Percentiles rank a stretch among this genome's conserved stretches.
Conservation (phyloP, 768 basidiomycete genomes). For the Mycena floridula region DNA sequence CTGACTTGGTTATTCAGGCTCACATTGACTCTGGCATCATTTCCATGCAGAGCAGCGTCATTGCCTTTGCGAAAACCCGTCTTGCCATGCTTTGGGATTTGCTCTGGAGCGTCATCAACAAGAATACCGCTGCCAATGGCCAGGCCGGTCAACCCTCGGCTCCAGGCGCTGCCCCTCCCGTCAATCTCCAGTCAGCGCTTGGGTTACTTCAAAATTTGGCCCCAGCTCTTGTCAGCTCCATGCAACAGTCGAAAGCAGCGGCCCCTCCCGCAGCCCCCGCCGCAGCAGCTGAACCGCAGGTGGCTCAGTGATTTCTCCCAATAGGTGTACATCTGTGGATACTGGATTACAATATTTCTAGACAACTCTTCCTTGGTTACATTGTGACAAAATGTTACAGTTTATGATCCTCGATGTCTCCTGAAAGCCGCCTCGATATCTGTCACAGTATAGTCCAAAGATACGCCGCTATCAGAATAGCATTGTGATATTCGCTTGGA, state of each 20-base stretch:
- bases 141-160: slow-evolving; percentile 16
- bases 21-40: slow-evolving; percentile 55
- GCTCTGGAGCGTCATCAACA: slow-evolving; percentile 37
- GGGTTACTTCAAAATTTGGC: slow-evolving; percentile 36
- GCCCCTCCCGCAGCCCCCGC: slow-evolving; percentile 5
- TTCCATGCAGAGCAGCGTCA: slow-evolving; percentile 43
- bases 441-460: slow-evolving; percentile 63
- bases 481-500: slow-evolving; percentile 65
- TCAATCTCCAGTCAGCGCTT: slow-evolving; percentile 19
- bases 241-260: slow-evolving; percentile 12
- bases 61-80: slow-evolving; percentile 52
- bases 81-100: slow-evolving; percentile 42
- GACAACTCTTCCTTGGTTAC: too few species aligned
- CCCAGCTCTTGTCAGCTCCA: slow-evolving; percentile 29
- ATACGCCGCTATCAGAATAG: slow-evolving; percentile 67
- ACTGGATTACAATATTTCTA: too few species aligned
- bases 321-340: too few species aligned
- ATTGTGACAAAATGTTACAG: neutral
- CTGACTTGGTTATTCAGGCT: too few species aligned
- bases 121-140: slow-evolving; percentile 21
- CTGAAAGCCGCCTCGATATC: slow-evolving; percentile 81
- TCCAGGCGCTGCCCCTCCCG: slow-evolving; percentile 11
- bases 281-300: neutral
- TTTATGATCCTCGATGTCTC: slow-evolving; percentile 38
- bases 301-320: too few species aligned